phyloP scores from a whole-genome alignment of 139 green algal species.

The Eudorina sp. region DNA sequence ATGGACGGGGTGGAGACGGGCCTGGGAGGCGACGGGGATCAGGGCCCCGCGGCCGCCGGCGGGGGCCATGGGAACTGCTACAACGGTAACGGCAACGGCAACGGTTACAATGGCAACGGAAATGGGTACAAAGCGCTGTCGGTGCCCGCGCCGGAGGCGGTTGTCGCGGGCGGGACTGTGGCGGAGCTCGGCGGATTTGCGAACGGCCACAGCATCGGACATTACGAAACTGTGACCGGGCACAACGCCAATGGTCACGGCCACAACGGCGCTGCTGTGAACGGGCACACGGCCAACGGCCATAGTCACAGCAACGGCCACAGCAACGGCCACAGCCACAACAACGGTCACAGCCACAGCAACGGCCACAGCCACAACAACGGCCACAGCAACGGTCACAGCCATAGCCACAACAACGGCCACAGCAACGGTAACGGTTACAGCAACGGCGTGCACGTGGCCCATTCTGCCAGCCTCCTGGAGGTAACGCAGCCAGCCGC shows the following conservation, averaged over 20 bases:
- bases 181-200: not conserved
- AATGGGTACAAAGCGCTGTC: too few relatives aligned
- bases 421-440: too few relatives aligned
- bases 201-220: conserved; percentile 12
- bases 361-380: too few relatives aligned
- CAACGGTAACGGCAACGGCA: conserved; percentile 7
- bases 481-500: too few relatives aligned
- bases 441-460: too few relatives aligned
- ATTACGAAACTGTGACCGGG: not conserved
- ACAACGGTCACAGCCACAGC: too few relatives aligned
- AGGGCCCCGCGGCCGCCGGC: not conserved
- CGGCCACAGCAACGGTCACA: too few relatives aligned
- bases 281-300: not conserved
- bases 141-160: not conserved
- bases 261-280: not conserved
- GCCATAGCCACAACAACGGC: too few relatives aligned
- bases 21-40: not conserved
- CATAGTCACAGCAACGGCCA: not conserved
- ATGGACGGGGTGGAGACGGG: not conserved
- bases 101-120: not conserved
- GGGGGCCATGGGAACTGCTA: not conserved
- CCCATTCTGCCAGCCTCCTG: too few relatives aligned
- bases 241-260: not conserved
- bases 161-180: not conserved
- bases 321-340: too few relatives aligned